Percentiles rank a stretch among this genome's conserved stretches.
These are phyloP conservation scores for Podochytrium sp. DNA, from an alignment of 192 early-diverging fungal genomes.

Conservation along the genomic window DNA sequence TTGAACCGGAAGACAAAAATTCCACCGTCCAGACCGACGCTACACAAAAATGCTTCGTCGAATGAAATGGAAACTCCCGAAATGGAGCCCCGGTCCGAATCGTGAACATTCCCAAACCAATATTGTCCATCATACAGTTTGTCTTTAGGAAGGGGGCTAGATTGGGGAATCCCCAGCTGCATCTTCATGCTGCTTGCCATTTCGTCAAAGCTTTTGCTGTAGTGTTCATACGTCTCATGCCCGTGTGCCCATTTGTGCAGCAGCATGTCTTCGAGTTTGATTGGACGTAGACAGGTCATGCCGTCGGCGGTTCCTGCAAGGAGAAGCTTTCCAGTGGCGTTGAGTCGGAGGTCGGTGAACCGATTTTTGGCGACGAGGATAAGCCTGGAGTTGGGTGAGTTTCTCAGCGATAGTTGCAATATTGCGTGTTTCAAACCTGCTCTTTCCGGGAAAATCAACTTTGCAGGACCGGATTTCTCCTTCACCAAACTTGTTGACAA, in stretches of 20 bases:
- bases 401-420: neutral
- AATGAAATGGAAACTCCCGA: slow-evolving; percentile 44
- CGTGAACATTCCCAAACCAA: slow-evolving; percentile 62
- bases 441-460: slow-evolving; percentile 44
- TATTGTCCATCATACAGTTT: slow-evolving; percentile 45
- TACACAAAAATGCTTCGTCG: slow-evolving; percentile 57
- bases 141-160: slow-evolving; percentile 18
- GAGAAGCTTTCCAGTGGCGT: slow-evolving; percentile 49
- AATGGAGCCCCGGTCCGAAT: slow-evolving; percentile 45
- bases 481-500: slow-evolving; percentile 53
- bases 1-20: slow-evolving; percentile 53
- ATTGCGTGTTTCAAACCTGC: slow-evolving; percentile 44
- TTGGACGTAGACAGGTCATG: slow-evolving; percentile 45
- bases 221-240: slow-evolving; percentile 50
- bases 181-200: slow-evolving; percentile 11
- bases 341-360: slow-evolving; percentile 46
- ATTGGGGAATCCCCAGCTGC: slow-evolving; percentile 5
- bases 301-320: slow-evolving; percentile 50
- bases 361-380: slow-evolving; percentile 38
- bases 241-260: slow-evolving; percentile 44
- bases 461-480: slow-evolving; percentile 55
- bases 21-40: slow-evolving; percentile 57
- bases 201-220: slow-evolving; percentile 39
- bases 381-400: slow-evolving; percentile 31
- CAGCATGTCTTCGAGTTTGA: slow-evolving; percentile 50